Percentiles rank a stretch among this genome's conserved stretches.
phyloP scores from a whole-genome alignment of 2,329 filamentous ascomycete species.

The Phyllosticta citrichinensis region DNA sequence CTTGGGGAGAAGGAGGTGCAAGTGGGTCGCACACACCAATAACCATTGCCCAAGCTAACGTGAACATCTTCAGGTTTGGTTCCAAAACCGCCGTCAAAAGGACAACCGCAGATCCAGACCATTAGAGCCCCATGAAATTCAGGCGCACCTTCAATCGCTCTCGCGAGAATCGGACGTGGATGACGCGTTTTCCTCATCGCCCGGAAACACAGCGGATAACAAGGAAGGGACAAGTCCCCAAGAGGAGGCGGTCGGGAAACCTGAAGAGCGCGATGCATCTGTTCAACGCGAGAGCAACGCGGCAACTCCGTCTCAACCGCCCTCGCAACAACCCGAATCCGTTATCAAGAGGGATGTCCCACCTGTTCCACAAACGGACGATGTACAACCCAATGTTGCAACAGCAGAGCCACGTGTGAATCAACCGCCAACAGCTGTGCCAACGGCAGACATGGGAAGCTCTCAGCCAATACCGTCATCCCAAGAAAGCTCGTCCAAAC shows the following conservation, averaged over 20 bases:
- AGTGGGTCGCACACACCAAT: constrained; percentile 45
- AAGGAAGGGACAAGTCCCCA: background rate
- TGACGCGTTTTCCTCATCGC: constrained; percentile 1
- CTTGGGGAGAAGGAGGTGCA: constrained; percentile 94
- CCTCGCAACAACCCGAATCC: background rate
- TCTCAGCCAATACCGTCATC: constrained; percentile 23
- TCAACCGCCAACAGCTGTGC: constrained; percentile 13
- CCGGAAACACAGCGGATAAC: background rate
- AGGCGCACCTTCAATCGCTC: constrained; percentile 15
- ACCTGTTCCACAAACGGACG: background rate
- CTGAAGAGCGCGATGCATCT: background rate
- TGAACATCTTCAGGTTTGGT: constrained; percentile 66
- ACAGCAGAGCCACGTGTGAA: constrained; percentile 17
- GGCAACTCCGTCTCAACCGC: background rate
- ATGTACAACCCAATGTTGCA: constrained; percentile 1
- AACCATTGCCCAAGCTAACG: constrained; percentile 16
- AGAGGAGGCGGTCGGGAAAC: background rate
- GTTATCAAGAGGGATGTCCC: background rate
- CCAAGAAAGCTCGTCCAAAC: constrained; percentile 21
- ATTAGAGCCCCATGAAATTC: constrained; percentile 33
- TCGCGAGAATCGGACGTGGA: constrained; percentile 1
- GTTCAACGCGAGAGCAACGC: background rate
- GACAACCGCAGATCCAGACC: constrained; percentile 82
- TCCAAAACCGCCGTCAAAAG: constrained; percentile 90
- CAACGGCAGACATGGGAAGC: constrained; percentile 19